phyloP scores from a whole-genome alignment of 1,284 basidiomycete species.

The Boletus austroedulis region DNA sequence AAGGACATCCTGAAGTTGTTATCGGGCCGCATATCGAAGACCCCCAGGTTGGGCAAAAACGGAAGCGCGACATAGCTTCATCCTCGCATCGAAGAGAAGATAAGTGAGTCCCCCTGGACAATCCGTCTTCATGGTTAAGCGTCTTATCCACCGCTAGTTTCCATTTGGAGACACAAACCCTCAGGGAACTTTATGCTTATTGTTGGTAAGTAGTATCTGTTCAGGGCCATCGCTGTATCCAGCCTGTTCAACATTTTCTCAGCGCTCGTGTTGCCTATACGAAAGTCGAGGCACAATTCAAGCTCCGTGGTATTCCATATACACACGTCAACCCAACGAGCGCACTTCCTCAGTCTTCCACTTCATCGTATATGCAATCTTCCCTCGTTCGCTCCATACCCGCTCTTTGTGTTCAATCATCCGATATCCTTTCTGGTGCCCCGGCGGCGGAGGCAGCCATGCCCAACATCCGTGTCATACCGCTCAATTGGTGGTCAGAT shows the following conservation, averaged over 20 bases:
- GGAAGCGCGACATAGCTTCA: conserved; percentile 34
- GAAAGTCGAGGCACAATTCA: conserved; percentile 86
- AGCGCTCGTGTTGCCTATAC: conserved; percentile 90
- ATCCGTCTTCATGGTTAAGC: neutral
- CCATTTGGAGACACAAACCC: conserved; percentile 61
- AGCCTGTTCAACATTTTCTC: neutral
- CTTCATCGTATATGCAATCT: conserved; percentile 58
- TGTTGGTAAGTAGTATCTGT: conserved; percentile 56
- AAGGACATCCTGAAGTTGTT: conserved; percentile 23
- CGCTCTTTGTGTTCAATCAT: conserved; percentile 76
- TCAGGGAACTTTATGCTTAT: conserved; percentile 75
- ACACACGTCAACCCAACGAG: conserved; percentile 66
- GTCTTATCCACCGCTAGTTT: conserved; percentile 44
- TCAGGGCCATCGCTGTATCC: neutral
- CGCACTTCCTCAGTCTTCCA: conserved; percentile 41
- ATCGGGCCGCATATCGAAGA: conserved; percentile 19
- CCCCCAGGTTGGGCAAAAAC: conserved; percentile 35
- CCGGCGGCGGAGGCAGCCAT: conserved; percentile 86
- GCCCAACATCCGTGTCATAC: conserved; percentile 85
- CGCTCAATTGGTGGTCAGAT: conserved; percentile 88
- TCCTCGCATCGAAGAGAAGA: conserved; percentile 23
- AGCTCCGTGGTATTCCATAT: conserved; percentile 76
- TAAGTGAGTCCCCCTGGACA: conserved; percentile 21
- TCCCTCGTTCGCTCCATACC: conserved; percentile 73
- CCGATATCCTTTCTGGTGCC: conserved; percentile 75